Evolutionary conservation across 2,329 filamentous ascomycete species (phyloP).

Genomic region (Ramichloridium luteum): DNA sequence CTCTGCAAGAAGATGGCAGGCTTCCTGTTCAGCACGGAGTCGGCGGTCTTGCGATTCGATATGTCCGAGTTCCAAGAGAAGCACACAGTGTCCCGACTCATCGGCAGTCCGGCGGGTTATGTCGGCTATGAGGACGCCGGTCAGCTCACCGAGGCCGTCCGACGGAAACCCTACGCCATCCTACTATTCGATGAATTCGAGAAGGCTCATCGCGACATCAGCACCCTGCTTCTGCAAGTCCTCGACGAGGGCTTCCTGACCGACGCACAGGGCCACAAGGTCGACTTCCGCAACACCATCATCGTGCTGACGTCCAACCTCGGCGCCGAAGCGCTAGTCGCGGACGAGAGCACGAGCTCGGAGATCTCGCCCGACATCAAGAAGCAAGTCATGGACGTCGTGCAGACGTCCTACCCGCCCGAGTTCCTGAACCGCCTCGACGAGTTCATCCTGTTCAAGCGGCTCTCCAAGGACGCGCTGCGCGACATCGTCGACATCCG

Average conservation of each 20-base stretch:
- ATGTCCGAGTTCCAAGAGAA: constrained; percentile 98
- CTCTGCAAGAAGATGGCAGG: constrained; percentile 90
- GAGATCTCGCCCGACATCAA: constrained; percentile 59
- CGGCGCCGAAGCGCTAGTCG: constrained; percentile 80
- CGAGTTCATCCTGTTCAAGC: constrained; percentile 92
- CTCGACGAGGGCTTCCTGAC: constrained; percentile 94
- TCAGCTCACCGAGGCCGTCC: constrained; percentile 87
- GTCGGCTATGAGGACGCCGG: constrained; percentile 95
- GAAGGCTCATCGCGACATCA: constrained; percentile 92
- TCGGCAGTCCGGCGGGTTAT: constrained; percentile 86
- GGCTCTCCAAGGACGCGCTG: constrained; percentile 64
- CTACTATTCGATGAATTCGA: constrained; percentile 96
- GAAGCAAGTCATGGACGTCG: constrained; percentile 76
- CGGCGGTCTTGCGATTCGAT: constrained; percentile 84
- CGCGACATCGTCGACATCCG: constrained; percentile 91
- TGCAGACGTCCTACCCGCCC: constrained; percentile 62
- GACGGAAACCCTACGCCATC: constrained; percentile 89
- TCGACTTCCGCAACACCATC: constrained; percentile 93
- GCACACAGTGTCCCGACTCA: constrained; percentile 85
- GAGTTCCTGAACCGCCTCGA: constrained; percentile 96
- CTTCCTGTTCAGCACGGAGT: constrained; percentile 87
- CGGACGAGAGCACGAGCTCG: constrained; percentile 18
- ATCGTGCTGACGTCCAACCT: constrained; percentile 95
- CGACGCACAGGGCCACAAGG: constrained; percentile 87
- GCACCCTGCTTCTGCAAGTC: constrained; percentile 79